A percentile compares a stretch with the other conserved stretches of the same genome.
These are phyloP conservation scores for Nemophila menziesii DNA, from an alignment of 257 asterid genomes.

Conservation along the genomic window DNA sequence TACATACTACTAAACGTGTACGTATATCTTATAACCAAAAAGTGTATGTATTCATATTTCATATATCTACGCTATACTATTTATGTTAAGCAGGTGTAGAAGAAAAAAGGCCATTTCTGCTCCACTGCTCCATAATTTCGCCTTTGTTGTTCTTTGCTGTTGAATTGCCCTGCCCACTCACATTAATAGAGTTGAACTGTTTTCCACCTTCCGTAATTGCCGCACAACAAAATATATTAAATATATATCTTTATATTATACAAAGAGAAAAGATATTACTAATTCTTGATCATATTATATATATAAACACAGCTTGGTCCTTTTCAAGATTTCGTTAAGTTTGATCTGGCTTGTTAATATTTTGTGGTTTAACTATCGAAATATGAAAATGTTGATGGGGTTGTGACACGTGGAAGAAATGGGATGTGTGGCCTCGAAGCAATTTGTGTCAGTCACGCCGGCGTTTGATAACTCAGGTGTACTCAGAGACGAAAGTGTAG, in stretches of 20 bases:
- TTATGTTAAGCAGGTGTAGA: no score
- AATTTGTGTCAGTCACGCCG: slow-evolving; percentile 70
- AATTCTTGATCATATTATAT: slow-evolving; percentile 7
- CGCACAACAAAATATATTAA: slow-evolving; percentile 20
- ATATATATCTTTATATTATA: neutral
- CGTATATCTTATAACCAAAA: no score
- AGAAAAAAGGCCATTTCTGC: neutral
- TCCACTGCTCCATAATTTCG: slow-evolving; percentile 21
- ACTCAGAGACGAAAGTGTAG: slow-evolving; percentile 27
- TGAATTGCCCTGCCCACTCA: slow-evolving; percentile 43
- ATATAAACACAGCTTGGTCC: slow-evolving; percentile 10
- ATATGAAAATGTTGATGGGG: neutral
- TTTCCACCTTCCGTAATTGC: slow-evolving; percentile 40
- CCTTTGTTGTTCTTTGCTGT: slow-evolving; percentile 13
- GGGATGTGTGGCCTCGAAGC: slow-evolving; percentile 95
- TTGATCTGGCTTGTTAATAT: slow-evolving; percentile 31
- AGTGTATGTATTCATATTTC: no score
- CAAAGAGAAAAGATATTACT: slow-evolving; percentile 1
- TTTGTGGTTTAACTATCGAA: slow-evolving; percentile 4
- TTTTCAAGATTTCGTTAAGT: slow-evolving; percentile 30
- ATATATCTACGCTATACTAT: no score
- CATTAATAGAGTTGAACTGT: slow-evolving; percentile 3
- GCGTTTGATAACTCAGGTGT: slow-evolving; percentile 69
- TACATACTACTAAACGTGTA: no score
- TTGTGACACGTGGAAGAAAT: slow-evolving; percentile 29